Evolutionary conservation across 805 yeast genomes (phyloP).

Genomic region (Gaillardinia entomophila): DNA sequence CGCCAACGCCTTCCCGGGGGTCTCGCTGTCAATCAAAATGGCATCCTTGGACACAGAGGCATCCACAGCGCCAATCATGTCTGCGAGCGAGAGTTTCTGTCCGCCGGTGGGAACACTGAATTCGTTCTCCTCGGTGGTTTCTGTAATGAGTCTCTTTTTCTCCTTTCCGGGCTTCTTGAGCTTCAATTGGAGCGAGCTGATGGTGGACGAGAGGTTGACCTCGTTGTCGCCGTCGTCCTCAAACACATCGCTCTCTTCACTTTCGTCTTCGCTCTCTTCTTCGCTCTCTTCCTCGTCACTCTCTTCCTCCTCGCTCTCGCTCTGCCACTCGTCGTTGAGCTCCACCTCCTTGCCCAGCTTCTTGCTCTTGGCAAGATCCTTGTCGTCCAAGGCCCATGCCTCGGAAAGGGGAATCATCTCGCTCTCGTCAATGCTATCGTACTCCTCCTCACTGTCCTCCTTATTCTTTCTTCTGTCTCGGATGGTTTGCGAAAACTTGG

Average conservation of each 20-base stretch:
- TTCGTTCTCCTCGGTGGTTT: slow-evolving; percentile 62
- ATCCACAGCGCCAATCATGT: slow-evolving; percentile 68
- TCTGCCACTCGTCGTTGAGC: slow-evolving; percentile 10
- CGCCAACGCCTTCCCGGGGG: slow-evolving; percentile 45
- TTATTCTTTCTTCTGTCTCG: slow-evolving; percentile 44
- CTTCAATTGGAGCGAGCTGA: slow-evolving; percentile 32
- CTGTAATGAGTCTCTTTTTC: slow-evolving; percentile 46
- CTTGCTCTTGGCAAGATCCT: slow-evolving; percentile 27
- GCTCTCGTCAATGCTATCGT: slow-evolving; percentile 69
- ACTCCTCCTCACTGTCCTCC: slow-evolving; percentile 43
- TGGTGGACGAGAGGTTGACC: slow-evolving; percentile 46
- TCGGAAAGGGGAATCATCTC: slow-evolving; percentile 76
- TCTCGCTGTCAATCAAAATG: slow-evolving; percentile 41
- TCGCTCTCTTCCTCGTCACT: slow-evolving; percentile 16
- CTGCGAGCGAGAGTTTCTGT: slow-evolving; percentile 56
- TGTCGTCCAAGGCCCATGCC: slow-evolving; percentile 81
- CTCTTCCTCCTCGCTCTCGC: slow-evolving; percentile 9
- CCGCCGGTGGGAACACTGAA: slow-evolving; percentile 60
- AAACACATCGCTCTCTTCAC: slow-evolving; percentile 24
- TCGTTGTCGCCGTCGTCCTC: slow-evolving; percentile 42
- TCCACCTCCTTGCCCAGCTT: slow-evolving; percentile 8
- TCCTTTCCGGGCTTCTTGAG: slow-evolving; percentile 28
- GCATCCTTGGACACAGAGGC: slow-evolving; percentile 43
- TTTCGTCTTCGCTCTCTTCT: slow-evolving; percentile 25
- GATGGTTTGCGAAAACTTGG: slow-evolving; percentile 63